These are phyloP conservation scores for Citrullus colocynthis DNA, from an alignment of 306 rosid species.

Conservation along the genomic window DNA sequence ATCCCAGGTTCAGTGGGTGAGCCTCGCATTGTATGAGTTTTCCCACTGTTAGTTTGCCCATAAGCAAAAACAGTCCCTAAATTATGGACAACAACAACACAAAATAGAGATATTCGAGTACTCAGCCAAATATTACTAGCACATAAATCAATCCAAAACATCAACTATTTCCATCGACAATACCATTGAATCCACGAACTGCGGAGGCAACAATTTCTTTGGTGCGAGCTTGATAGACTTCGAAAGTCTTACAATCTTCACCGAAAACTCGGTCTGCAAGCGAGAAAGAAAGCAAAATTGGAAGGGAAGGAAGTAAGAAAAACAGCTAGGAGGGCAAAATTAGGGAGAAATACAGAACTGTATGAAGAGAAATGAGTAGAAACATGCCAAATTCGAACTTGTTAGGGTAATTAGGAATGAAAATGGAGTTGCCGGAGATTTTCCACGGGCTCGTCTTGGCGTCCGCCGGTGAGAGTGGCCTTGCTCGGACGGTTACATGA, in stretches of 20 bases:
- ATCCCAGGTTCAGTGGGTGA: slow-evolving; percentile 60
- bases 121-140: neutral
- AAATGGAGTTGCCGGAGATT: slow-evolving; percentile 59
- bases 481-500: slow-evolving; percentile 67
- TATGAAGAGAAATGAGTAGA: neutral
- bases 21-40: slow-evolving; percentile 89
- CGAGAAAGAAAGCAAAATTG: neutral
- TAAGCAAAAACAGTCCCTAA: slow-evolving; percentile 93
- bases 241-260: slow-evolving; percentile 37
- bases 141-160: neutral
- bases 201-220: slow-evolving; percentile 69
- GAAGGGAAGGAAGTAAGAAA: neutral
- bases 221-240: slow-evolving; percentile 67
- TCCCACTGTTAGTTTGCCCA: slow-evolving; percentile 95
- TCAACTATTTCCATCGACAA: neutral
- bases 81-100: neutral
- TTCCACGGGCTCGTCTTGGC: slow-evolving; percentile 63
- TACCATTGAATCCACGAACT: slow-evolving; percentile 84
- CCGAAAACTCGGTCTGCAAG: slow-evolving; percentile 49
- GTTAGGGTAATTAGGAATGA: slow-evolving; percentile 39
- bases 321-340: neutral
- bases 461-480: slow-evolving; percentile 66
- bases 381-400: slow-evolving; percentile 68
- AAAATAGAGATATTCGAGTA: neutral
- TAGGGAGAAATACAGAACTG: neutral